A percentile compares a stretch with the other conserved stretches of the same genome.
These are phyloP conservation scores for Ogataea angusta DNA, from an alignment of 805 yeast species.

Conservation along the genomic window DNA sequence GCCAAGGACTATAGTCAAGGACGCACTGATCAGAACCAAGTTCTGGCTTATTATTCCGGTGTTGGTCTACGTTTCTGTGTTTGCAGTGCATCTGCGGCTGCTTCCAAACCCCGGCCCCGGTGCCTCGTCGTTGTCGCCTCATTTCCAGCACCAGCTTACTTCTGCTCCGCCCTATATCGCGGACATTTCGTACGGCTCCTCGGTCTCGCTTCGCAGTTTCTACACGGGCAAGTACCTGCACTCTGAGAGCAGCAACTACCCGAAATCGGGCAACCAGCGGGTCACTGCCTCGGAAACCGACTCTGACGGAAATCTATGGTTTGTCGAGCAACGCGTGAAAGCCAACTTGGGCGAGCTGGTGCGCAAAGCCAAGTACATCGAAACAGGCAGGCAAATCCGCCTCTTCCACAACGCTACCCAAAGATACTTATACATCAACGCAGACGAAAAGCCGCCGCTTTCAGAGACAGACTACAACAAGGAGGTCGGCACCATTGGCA, in stretches of 20 bases:
- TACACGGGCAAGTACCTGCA: slow-evolving; percentile 78
- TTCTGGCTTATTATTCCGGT: slow-evolving; percentile 54
- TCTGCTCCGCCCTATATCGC: slow-evolving; percentile 45
- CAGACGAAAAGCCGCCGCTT: slow-evolving; percentile 75
- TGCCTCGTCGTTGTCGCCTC: slow-evolving; percentile 60
- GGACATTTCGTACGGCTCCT: slow-evolving; percentile 70
- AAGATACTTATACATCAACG: slow-evolving; percentile 60
- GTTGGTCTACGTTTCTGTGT: slow-evolving; percentile 53
- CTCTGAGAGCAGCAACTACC: slow-evolving; percentile 64
- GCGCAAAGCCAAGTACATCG: slow-evolving; percentile 22
- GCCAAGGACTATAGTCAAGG: slow-evolving; percentile 36
- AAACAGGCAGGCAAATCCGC: slow-evolving; percentile 56
- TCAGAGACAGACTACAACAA: slow-evolving; percentile 87
- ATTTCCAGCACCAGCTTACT: slow-evolving; percentile 59
- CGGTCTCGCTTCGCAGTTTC: slow-evolving; percentile 67
- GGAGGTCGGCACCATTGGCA: slow-evolving; percentile 76
- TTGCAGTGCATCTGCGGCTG: slow-evolving; percentile 52
- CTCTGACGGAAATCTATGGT: slow-evolving; percentile 70
- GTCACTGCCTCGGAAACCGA: slow-evolving; percentile 66
- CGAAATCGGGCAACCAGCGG: slow-evolving; percentile 66
- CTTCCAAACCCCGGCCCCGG: slow-evolving; percentile 55
- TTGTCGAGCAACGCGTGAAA: slow-evolving; percentile 48
- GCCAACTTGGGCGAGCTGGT: slow-evolving; percentile 38
- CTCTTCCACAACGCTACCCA: slow-evolving; percentile 71
- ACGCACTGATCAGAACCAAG: slow-evolving; percentile 38